Evolutionary conservation across 495 filamentous ascomycete species (phyloP).

Genomic region (Aspergillus homomorphus): DNA sequence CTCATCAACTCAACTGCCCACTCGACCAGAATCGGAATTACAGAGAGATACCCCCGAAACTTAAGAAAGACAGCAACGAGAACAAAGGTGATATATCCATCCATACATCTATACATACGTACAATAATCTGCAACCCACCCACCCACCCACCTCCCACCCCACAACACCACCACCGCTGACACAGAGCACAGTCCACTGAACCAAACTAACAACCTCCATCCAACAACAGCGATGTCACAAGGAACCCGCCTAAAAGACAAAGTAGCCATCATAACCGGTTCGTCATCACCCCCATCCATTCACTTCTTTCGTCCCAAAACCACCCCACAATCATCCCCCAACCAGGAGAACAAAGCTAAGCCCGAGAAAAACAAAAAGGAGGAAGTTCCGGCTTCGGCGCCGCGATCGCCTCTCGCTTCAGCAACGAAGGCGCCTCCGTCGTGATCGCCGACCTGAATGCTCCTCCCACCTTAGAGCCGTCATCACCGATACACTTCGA

Average conservation of each 20-base stretch:
- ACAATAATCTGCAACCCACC: not conserved
- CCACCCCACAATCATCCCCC: not conserved
- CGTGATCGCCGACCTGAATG: slow-evolving; percentile 58
- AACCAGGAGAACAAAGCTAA: not conserved
- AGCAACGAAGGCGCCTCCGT: slow-evolving; percentile 57
- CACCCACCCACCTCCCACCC: no score
- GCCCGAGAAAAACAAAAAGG: slow-evolving; percentile 26
- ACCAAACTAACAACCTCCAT: no score
- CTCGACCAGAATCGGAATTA: no score
- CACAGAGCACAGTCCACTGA: no score
- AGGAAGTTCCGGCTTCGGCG: slow-evolving; percentile 57
- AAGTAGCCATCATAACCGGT: slow-evolving; percentile 92
- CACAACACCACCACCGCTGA: no score
- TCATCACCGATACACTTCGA: slow-evolving; percentile 52
- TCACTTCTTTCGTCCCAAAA: slow-evolving; percentile 29
- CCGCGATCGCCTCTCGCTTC: slow-evolving; percentile 54
- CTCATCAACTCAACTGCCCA: no score
- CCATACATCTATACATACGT: not conserved
- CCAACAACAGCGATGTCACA: not conserved
- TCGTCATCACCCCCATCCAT: slow-evolving; percentile 2
- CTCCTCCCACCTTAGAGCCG: no score
- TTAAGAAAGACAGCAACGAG: no score
- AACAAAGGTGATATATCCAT: no score
- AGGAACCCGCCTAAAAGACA: slow-evolving; percentile 62
- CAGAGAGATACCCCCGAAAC: no score